phyloP scores from a whole-genome alignment of 768 basidiomycete species.

The Lactarius vividus region DNA sequence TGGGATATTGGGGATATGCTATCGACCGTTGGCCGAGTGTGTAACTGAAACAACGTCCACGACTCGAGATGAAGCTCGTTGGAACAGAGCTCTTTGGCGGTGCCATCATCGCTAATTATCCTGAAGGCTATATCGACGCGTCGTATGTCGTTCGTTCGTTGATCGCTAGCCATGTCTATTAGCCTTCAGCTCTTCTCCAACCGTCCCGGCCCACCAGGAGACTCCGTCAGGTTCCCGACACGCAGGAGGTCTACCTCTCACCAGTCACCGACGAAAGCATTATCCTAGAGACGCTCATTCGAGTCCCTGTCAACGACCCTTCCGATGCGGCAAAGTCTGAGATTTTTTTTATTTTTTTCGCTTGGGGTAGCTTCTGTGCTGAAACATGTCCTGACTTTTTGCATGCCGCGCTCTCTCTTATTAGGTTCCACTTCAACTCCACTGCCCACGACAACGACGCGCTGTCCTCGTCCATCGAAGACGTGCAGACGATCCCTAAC shows the following conservation, averaged over 20 bases:
- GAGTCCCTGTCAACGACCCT: constrained; percentile 56
- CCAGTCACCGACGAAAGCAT: constrained; percentile 67
- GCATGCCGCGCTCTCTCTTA: not conserved
- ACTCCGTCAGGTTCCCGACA: constrained; percentile 87
- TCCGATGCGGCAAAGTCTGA: constrained; percentile 66
- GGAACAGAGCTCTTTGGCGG: constrained; percentile 76
- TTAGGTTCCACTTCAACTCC: constrained; percentile 87
- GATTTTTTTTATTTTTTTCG: not conserved
- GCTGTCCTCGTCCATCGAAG: constrained; percentile 44
- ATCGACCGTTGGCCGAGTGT: not conserved
- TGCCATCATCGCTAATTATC: constrained; percentile 65
- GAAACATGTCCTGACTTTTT: constrained; percentile 10
- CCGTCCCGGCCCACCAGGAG: constrained; percentile 43
- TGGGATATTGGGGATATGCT: not conserved
- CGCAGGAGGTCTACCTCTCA: constrained; percentile 89
- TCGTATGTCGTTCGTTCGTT: constrained; percentile 52
- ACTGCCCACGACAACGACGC: constrained; percentile 91
- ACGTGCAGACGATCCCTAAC: constrained; percentile 41
- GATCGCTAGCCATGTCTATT: not conserved
- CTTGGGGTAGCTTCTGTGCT: not conserved
- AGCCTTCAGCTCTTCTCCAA: constrained; percentile 1
- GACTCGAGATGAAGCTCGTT: constrained; percentile 22
- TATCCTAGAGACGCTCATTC: constrained; percentile 79
- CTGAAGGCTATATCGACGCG: constrained; percentile 67
- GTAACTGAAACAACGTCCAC: not conserved